Conservation (phyloP, 2,329 filamentous ascomycete genomes). For the Plectosphaerella plurivora region DNA sequence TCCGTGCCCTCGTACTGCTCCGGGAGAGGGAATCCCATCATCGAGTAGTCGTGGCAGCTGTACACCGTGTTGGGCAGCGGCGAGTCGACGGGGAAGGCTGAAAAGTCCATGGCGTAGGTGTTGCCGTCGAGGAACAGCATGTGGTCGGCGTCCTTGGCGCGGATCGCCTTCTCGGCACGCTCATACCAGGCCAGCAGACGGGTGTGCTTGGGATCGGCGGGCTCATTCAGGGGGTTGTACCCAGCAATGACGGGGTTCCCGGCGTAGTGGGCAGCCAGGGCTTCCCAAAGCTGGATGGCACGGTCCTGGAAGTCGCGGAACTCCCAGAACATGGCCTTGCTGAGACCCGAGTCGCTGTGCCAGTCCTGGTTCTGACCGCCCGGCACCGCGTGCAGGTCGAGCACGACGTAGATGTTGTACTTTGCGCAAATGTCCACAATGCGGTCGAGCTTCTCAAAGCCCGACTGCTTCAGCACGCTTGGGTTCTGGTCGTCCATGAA, state of each 20-base stretch:
- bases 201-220: constrained; percentile 22
- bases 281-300: constrained; percentile 37
- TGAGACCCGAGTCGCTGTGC: constrained; percentile 34
- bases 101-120: constrained; percentile 49
- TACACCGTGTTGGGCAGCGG: constrained; percentile 45
- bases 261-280: constrained; percentile 34
- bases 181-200: constrained; percentile 34
- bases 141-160: constrained; percentile 38
- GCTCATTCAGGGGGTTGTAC: constrained; percentile 32
- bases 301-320: constrained; percentile 42
- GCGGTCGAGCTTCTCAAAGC: constrained; percentile 44
- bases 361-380: constrained; percentile 44
- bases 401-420: constrained; percentile 37
- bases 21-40: constrained; percentile 40
- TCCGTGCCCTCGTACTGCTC: constrained; percentile 33
- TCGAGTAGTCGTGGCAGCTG: constrained; percentile 47
- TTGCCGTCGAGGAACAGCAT: constrained; percentile 49
- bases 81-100: constrained; percentile 29
- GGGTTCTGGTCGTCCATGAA: constrained; percentile 50
- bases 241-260: constrained; percentile 36
- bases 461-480: constrained; percentile 37
- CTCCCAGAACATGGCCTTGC: constrained; percentile 38
- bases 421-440: constrained; percentile 39
- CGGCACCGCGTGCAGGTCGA: constrained; percentile 39
- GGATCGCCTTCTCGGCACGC: constrained; percentile 31